Conservation (phyloP, 2,329 filamentous ascomycete genomes). For the Chaetomium olivaceum region DNA sequence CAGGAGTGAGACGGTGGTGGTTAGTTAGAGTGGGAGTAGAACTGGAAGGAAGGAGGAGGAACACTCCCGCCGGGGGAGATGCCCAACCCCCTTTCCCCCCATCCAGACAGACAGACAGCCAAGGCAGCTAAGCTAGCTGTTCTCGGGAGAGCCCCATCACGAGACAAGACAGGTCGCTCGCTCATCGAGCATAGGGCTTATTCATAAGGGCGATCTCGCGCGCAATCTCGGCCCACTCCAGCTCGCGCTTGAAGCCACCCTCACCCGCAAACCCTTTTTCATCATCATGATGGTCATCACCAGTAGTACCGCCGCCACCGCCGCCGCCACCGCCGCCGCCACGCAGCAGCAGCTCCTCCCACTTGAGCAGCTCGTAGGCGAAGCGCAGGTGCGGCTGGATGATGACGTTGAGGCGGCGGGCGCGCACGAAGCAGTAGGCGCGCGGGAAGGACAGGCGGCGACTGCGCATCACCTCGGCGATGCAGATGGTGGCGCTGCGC, state of each 20-base stretch:
- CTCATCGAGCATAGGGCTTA: slow-evolving; percentile 73
- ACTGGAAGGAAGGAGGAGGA: neutral
- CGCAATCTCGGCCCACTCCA: slow-evolving; percentile 88
- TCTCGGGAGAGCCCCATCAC: too few species aligned
- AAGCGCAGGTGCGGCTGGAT: slow-evolving; percentile 96
- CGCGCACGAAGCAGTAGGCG: slow-evolving; percentile 95
- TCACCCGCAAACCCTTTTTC: slow-evolving; percentile 20
- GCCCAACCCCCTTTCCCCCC: neutral
- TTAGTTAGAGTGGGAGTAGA: neutral
- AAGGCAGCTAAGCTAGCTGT: neutral
- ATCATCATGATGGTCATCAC: too few species aligned
- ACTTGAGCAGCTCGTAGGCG: slow-evolving; percentile 91
- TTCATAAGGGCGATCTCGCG: slow-evolving; percentile 96
- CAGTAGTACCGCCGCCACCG: too few species aligned
- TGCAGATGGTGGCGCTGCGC: slow-evolving; percentile 93
- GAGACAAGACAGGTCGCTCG: too few species aligned
- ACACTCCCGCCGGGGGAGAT: neutral
- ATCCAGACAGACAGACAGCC: neutral
- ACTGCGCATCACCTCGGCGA: slow-evolving; percentile 94
- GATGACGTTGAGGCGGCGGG: slow-evolving; percentile 90
- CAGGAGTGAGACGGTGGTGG: neutral
- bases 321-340: neutral
- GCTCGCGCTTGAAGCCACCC: slow-evolving; percentile 64
- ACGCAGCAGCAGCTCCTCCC: slow-evolving; percentile 75
- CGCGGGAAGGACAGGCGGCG: slow-evolving; percentile 80